phyloP scores from a whole-genome alignment of 169 alveolate genomes.

The Plasmodium reichenowi region DNA sequence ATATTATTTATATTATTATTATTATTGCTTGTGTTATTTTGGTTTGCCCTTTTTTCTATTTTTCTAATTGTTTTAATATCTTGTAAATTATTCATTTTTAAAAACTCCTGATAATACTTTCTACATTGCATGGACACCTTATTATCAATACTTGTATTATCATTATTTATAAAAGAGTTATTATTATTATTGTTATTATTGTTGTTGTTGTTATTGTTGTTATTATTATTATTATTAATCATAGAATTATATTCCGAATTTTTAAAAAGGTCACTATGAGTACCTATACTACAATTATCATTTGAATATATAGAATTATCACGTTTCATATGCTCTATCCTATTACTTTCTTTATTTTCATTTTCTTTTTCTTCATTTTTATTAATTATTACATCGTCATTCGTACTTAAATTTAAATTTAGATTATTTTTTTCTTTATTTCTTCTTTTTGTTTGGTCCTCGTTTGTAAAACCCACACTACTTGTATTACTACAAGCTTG shows the following conservation, averaged over 20 bases:
- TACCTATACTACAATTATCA: not conserved
- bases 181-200: no score
- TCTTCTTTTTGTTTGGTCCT: no score
- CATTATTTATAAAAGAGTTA: not conserved
- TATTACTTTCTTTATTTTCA: not conserved
- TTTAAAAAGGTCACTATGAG: no score
- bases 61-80: not conserved
- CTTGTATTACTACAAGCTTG: not conserved
- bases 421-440: not conserved
- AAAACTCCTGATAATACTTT: constrained; percentile 30
- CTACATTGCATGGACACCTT: not conserved
- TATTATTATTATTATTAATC: no score
- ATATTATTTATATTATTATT: not conserved
- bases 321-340: no score
- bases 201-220: no score
- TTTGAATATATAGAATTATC: no score
- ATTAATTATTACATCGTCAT: not conserved
- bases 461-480: no score
- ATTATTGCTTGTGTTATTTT: not conserved
- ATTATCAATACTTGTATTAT: constrained; percentile 8
- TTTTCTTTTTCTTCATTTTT: not conserved
- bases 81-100: constrained; percentile 21
- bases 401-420: not conserved
- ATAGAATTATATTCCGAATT: no score
- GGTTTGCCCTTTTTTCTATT: not conserved